phyloP scores from a whole-genome alignment of 495 filamentous ascomycete species.

The Opeltia flavorubescens region DNA sequence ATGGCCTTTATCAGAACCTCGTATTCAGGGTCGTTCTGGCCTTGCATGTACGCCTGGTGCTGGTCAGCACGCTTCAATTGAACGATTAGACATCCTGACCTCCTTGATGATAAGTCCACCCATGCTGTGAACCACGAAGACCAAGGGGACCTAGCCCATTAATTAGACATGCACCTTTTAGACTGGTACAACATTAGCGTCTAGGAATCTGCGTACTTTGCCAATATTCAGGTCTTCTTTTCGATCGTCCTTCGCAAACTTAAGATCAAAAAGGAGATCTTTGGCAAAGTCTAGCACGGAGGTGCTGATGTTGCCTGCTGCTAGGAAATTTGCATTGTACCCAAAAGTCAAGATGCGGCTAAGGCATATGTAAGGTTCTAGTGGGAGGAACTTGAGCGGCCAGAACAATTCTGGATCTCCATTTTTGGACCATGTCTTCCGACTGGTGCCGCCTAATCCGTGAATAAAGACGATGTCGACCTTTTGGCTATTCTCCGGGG shows the following conservation, averaged over 20 bases:
- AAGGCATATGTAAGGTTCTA: slow-evolving; percentile 17
- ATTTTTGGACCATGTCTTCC: slow-evolving; percentile 21
- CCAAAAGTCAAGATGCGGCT: slow-evolving; percentile 24
- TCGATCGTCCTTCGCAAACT: slow-evolving; percentile 19
- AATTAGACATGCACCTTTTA: neutral
- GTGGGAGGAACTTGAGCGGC: slow-evolving; percentile 21
- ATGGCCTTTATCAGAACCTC: slow-evolving; percentile 21
- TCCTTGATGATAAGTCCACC: slow-evolving; percentile 17
- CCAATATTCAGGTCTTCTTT: slow-evolving; percentile 12
- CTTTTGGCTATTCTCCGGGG: slow-evolving; percentile 12
- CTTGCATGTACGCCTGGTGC: slow-evolving; percentile 21
- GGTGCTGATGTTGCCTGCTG: slow-evolving; percentile 5
- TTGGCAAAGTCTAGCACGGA: slow-evolving; percentile 25
- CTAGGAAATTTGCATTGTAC: slow-evolving; percentile 22
- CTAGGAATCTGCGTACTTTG: slow-evolving; percentile 6
- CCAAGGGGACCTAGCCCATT: slow-evolving; percentile 10
- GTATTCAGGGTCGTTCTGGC: slow-evolving; percentile 23
- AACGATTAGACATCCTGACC: slow-evolving; percentile 1
- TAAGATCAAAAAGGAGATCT: slow-evolving; percentile 21
- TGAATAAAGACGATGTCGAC: slow-evolving; percentile 28
- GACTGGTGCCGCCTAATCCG: slow-evolving; percentile 24
- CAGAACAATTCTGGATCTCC: slow-evolving; percentile 21
- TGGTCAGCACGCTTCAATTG: neutral
- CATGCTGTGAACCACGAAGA: slow-evolving; percentile 23
- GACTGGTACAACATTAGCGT: neutral